Percentiles rank a stretch among this genome's conserved stretches.
Evolutionary conservation across 1,284 basidiomycete species (phyloP).

Genomic region (Phellinidium pouzarii): DNA sequence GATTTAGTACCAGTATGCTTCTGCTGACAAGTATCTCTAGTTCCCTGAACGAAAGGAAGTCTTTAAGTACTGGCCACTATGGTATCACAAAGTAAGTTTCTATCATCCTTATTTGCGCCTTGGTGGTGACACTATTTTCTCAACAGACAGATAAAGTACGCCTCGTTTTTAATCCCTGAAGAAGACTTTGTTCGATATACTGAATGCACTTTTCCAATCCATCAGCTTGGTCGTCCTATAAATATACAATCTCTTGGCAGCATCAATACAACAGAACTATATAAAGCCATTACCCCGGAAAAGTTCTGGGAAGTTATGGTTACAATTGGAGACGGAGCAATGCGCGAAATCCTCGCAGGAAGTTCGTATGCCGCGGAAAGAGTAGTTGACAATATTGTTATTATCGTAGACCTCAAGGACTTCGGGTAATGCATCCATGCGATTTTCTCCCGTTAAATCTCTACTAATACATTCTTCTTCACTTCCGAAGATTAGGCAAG

Average conservation of each 20-base stretch:
- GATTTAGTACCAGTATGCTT: neutral
- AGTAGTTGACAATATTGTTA: conserved; percentile 44
- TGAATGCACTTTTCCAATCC: conserved; percentile 29
- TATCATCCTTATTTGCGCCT: neutral
- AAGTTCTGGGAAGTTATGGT: conserved; percentile 57
- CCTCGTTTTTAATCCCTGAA: neutral
- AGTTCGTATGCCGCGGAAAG: conserved; percentile 45
- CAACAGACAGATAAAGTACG: conserved; percentile 52
- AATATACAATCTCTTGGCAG: conserved; percentile 58
- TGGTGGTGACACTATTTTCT: neutral
- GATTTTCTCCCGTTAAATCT: neutral
- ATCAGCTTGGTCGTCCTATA: conserved; percentile 46
- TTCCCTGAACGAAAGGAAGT: conserved; percentile 61
- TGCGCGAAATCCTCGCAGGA: conserved; percentile 62
- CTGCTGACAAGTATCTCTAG: conserved; percentile 29
- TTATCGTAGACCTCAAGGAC: conserved; percentile 61
- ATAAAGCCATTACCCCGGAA: conserved; percentile 53
- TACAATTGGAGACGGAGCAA: conserved; percentile 53
- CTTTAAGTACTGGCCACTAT: conserved; percentile 69
- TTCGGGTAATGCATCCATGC: conserved; percentile 44
- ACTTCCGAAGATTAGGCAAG: conserved; percentile 42
- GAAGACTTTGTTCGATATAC: neutral
- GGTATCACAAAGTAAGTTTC: conserved; percentile 55
- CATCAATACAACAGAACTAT: conserved; percentile 53
- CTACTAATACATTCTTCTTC: neutral